Evolutionary conservation across 345 rosid genomes (phyloP), one percentile per base, ranked within the genome.

Genomic region (Litchi chinensis): DNA sequence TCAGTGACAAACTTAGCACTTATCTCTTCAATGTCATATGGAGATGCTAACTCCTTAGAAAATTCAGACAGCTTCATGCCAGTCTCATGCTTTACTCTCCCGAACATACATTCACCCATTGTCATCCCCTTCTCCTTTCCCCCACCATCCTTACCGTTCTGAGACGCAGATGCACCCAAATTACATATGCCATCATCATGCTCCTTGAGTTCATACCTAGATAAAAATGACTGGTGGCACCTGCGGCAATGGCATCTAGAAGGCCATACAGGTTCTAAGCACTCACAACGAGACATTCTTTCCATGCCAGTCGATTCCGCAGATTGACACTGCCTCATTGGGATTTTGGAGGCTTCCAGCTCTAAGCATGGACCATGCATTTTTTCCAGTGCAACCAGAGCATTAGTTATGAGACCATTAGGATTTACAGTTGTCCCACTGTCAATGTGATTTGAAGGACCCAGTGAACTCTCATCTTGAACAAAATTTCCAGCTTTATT

Each of bases 261-360:
- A 10, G 78, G 77, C 88, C 82, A 85, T 70, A 85, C 43, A 16
- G 75, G 82, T 72, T 85, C 88, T 32, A 85, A 79, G 75, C 85
- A 85, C 26, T 75, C 76, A 44, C 85, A 85, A 13, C 85, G 71
- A 73, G 28, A 75, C 76, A 82, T 41, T 71, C 57, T 66, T 76
- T 70, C 79, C 19, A 28, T 44, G 18, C 28, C 32, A 24, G 50
- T 71, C 16, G 41, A 75, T 62, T 73, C 79, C 0, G 68, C 50
- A 66, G 19, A 71, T 18, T 43, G 63, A 46, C 21, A 67, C 75
- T 9, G 54, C 22, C 65, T 77, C 63, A 32, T 15, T 46, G 62
- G 41, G 50, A 22, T 21, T 37, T 65, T 24, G 26, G 28, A 13
- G 44, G 46, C 74, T 19, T 77, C 80, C 24, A 43, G 22, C 48